These are phyloP conservation scores for Corinectria fuckeliana DNA, from an alignment of 2,329 filamentous ascomycete genomes.

Conservation along the genomic window DNA sequence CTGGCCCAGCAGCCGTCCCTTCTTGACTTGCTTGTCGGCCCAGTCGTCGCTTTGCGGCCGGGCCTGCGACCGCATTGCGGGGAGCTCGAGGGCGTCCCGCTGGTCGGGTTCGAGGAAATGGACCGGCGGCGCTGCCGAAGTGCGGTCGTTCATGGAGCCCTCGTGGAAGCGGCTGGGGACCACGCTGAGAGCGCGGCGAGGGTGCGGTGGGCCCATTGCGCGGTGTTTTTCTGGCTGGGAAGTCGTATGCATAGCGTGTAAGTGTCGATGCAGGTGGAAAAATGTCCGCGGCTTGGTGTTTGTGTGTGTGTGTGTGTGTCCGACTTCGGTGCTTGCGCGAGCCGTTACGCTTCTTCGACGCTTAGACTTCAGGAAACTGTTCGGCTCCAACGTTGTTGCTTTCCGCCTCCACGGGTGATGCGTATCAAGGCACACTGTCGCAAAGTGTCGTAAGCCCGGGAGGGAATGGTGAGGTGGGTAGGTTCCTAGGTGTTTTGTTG, in stretches of 20 bases:
- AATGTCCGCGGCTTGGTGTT: not conserved
- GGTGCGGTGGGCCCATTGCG: conserved; percentile 40
- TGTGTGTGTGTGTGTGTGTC: conserved; percentile 7
- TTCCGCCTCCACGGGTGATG: not conserved
- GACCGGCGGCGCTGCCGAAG: conserved; percentile 72
- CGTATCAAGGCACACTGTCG: not conserved
- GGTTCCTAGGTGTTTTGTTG: conserved; percentile 40
- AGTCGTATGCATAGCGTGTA: conserved; percentile 5
- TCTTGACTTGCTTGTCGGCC: conserved; percentile 41
- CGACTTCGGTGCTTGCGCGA: not conserved
- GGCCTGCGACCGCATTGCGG: conserved; percentile 17
- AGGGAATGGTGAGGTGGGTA: conserved; percentile 9
- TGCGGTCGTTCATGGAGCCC: conserved; percentile 85
- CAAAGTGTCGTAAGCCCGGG: not conserved
- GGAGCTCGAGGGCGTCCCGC: conserved; percentile 41
- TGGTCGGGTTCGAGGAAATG: conserved; percentile 63
- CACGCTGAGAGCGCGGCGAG: conserved; percentile 45
- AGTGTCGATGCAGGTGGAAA: conserved; percentile 4
- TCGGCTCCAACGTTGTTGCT: not conserved
- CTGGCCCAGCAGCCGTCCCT: conserved; percentile 43
- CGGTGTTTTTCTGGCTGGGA: not conserved
- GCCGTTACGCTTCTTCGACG: not conserved
- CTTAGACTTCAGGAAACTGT: not conserved
- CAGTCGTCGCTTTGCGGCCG: conserved; percentile 41
- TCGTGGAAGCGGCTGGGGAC: conserved; percentile 68